Evolutionary conservation across 2,329 filamentous ascomycete genomes (phyloP).

Genomic region (Cladosporium cucumerinum): DNA sequence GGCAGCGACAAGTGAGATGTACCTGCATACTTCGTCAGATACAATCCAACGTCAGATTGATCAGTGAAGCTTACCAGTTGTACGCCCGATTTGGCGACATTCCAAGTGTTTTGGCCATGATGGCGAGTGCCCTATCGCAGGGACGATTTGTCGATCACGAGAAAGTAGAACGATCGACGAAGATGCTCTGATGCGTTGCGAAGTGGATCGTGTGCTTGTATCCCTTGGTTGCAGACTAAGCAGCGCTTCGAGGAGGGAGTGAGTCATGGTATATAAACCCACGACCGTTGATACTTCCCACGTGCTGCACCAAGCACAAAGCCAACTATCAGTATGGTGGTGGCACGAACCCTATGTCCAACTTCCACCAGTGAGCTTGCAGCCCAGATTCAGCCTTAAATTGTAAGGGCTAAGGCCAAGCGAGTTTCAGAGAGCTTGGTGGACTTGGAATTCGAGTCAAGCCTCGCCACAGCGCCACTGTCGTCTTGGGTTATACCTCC

Average conservation of each 20-base stretch:
- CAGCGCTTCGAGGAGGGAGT: not conserved
- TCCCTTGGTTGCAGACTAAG: not conserved
- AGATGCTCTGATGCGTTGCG: not conserved
- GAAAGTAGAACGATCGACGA: not conserved
- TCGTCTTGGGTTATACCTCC: not conserved
- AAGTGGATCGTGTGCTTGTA: not conserved
- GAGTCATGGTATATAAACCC: not conserved
- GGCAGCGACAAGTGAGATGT: conserved; percentile 66
- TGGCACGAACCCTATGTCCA: not conserved
- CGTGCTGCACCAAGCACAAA: not conserved
- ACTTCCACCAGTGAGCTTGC: conserved; percentile 13
- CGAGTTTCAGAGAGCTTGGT: not conserved
- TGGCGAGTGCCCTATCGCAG: not conserved
- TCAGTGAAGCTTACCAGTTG: conserved; percentile 36
- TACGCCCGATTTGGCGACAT: conserved; percentile 41
- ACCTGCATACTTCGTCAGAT: conserved; percentile 45
- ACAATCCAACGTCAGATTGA: conserved; percentile 28
- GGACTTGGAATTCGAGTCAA: not conserved
- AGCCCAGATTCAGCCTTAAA: conserved; percentile 4
- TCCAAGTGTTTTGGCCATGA: not conserved
- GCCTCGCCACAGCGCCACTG: conserved; percentile 9
- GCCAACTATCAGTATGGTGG: not conserved
- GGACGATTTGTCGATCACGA: not conserved
- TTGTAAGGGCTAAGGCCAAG: not conserved
- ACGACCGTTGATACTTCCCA: not conserved